Percentiles rank a stretch among this genome's conserved stretches.
Evolutionary conservation across 495 filamentous ascomycete genomes (phyloP).

Genomic region (Neurospora cerealis): DNA sequence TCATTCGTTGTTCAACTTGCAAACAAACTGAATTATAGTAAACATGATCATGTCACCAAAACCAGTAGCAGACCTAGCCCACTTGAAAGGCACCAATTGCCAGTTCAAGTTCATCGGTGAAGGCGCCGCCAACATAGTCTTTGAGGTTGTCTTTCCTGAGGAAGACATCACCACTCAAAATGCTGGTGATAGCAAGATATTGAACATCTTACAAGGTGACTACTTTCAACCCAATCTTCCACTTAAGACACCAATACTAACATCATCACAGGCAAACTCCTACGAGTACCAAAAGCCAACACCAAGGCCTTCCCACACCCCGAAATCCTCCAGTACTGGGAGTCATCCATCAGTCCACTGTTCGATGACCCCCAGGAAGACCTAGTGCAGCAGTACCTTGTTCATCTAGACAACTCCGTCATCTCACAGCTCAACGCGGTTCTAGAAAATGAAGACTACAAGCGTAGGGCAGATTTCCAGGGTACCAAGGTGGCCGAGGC

Average conservation of each 20-base stretch:
- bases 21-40: not conserved
- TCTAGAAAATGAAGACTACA: constrained; percentile 31
- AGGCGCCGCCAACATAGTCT: constrained; percentile 66
- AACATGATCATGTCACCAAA: not conserved
- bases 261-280: constrained; percentile 39
- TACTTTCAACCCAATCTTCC: not conserved
- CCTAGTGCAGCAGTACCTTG: constrained; percentile 50
- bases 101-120: constrained; percentile 39
- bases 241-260: not conserved
- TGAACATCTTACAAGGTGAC: constrained; percentile 13
- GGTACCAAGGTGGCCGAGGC: constrained; percentile 49
- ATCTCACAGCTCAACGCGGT: constrained; percentile 38
- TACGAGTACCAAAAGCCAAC: constrained; percentile 57
- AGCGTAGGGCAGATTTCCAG: constrained; percentile 36
- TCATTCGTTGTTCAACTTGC: not conserved
- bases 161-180: constrained; percentile 4
- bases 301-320: constrained; percentile 43
- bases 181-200: constrained; percentile 4
- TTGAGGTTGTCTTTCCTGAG: constrained; percentile 37
- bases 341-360: constrained; percentile 45
- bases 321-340: constrained; percentile 48
- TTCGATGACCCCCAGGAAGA: constrained; percentile 34
- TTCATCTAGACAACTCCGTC: constrained; percentile 36
- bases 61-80: constrained; percentile 1
- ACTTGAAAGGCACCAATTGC: not conserved